A percentile compares a stretch with the other conserved stretches of the same genome.
Evolutionary conservation across 2,329 filamentous ascomycete genomes (phyloP).

Genomic region (Tolypocladium endophyticum): DNA sequence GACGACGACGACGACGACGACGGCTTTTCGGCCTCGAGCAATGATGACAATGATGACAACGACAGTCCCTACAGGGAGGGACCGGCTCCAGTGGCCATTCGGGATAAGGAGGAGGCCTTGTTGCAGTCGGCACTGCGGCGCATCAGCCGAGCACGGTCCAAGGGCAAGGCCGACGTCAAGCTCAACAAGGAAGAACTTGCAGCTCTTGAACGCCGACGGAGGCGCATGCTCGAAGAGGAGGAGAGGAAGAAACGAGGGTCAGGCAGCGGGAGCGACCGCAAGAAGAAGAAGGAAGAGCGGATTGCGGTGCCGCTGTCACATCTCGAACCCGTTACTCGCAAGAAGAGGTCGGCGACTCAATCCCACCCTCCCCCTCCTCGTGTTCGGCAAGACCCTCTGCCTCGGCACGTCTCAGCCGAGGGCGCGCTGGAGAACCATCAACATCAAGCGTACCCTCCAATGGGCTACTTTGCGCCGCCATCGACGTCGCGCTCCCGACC

Average conservation of each 20-base stretch:
- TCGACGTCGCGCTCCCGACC: slow-evolving; percentile 27
- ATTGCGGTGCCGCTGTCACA: slow-evolving; percentile 43
- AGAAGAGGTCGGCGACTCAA: slow-evolving; percentile 17
- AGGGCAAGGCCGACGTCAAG: slow-evolving; percentile 69
- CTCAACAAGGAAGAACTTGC: slow-evolving; percentile 71
- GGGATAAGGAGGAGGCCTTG: slow-evolving; percentile 62
- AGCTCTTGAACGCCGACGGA: slow-evolving; percentile 60
- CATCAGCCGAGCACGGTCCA: slow-evolving; percentile 66
- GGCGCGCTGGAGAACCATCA: slow-evolving; percentile 24
- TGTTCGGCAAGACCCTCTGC: slow-evolving; percentile 22
- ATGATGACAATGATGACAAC: slow-evolving; percentile 22
- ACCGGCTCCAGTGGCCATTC: slow-evolving; percentile 44
- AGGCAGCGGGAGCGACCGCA: slow-evolving; percentile 21
- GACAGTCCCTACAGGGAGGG: slow-evolving; percentile 35
- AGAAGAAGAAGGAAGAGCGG: slow-evolving; percentile 32
- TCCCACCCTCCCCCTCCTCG: slow-evolving; percentile 8
- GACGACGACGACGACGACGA: slow-evolving; percentile 25
- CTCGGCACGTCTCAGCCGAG: slow-evolving; percentile 27
- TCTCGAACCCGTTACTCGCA: slow-evolving; percentile 31
- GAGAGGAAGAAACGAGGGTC: slow-evolving; percentile 54
- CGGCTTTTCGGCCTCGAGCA: slow-evolving; percentile 10
- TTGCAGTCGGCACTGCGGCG: slow-evolving; percentile 70
- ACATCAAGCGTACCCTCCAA: slow-evolving; percentile 29
- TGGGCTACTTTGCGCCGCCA: slow-evolving; percentile 42
- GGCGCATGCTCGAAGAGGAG: slow-evolving; percentile 43